Base-by-base conservation (phyloP, 2,329 filamentous ascomycete genomes). In the Aureobasidium sp. region DNA sequence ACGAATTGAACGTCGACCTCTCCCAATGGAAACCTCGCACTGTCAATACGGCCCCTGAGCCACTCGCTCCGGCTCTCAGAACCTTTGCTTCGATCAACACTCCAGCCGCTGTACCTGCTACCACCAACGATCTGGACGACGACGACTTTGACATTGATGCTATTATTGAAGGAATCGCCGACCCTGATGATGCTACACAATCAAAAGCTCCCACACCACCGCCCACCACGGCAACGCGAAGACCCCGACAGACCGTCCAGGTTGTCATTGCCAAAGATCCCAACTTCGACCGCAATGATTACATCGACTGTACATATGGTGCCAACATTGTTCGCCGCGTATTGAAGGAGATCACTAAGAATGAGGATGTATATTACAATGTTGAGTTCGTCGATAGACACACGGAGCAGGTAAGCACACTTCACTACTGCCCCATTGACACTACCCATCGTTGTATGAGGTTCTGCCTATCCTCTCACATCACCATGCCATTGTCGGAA, bases 371-470 rank as follows among this genome's bases (percentile, higher is more conserved):
- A 37, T 63, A 69, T 9, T 81, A 78, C 61, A 67, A 74, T 60
- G 76, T 80, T 15, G 70, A 72, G 62, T 74, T 79, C 37, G 70
- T 70, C n/a, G 73, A 77, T 62, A 73, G 69, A 16, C 68, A 68
- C 47, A 69, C 69, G 11, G 73, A 74, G 64, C 65, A 73, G 71
- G 79, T 81, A 68, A 69, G 77, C 73, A 64, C 52, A 21, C n/a
- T 34, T 42, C 41, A 42, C 37, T 37, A 11, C 37, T 16, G 15
- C 16, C 39, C 29, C n/a, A 27, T 36, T 29, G 39, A 10, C 41
- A n/a, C 10, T 32, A 15, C 9, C 41, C 39, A 37, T 39, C 32
- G 47, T 34, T 34, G 30, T 30, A 30, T 30, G 15, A 1, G 6
- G 25, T 5, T 10, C 30, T 49, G 36, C 48, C 37, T 25, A n/a